Evolutionary conservation across 1,284 basidiomycete species (phyloP), one percentile per base, ranked within the genome.

Genomic region (Cryptococcus maquisensis): DNA sequence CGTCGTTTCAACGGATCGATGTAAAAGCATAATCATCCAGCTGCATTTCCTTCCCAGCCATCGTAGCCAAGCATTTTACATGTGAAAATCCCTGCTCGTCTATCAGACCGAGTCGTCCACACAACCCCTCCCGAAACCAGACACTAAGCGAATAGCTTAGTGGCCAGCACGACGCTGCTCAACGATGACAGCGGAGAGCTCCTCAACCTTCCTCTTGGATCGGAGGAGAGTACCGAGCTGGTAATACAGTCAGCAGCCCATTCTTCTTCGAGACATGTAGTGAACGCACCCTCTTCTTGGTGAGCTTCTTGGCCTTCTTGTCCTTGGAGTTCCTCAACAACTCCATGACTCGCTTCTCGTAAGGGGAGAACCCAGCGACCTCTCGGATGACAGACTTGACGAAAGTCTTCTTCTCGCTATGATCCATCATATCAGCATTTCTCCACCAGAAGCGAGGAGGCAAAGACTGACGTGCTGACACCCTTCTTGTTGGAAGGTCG

Each of bases 321-420:
- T 97, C 93, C 90, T 98, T 98, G 65, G 92, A 96, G 86, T 98
- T 98, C 78, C 95, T 86, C 82, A 98, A 81, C 83, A 99, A 79
- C 81, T 99, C 96, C 90, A 99, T 87, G 57, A 98, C 93, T 66
- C 96, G 86, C 75, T 94, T 85, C 84, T 99, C 96, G 79, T 99
- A 99, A 46, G 96, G 90, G 46, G 94, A 91, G 81, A 98, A 98
- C 62, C 96, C 96, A 74, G 87, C 91, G 73, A 96, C 92, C 82
- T 97, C 93, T 68, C 93, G 86, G 71, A 97, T 82, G 61, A 97
- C 83, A 62, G 85, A 87, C 75, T 89, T 87, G 73, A 96, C 91
- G 72, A 97, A 93, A 73, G 86, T 86, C 74, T 86, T 91, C 81
- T 89, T 90, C 67, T 77, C 73, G 59, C 75, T 77, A 55, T 37